Evolutionary conservation across 805 yeast genomes (phyloP), one percentile per base, ranked within the genome.

Genomic region (Wickerhamomyces tratensis): DNA sequence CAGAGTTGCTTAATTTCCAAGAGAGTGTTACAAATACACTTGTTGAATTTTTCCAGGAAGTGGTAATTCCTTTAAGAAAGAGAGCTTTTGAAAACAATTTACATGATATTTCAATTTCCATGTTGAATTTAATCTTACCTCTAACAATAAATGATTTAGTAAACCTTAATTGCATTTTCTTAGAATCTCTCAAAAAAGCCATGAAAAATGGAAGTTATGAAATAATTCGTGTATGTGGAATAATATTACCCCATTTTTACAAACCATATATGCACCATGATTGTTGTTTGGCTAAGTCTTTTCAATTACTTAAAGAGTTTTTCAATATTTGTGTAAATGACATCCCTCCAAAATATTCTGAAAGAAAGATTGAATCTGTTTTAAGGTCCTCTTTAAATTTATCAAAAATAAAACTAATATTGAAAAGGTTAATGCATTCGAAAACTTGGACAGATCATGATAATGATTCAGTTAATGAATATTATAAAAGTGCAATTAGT

Each of bases 101-200:
- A 6, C 66, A 72, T 5, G 69, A 69, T 10, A 57, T 76, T 36
- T 79, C 86, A 1, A 78, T 84, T 3, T 61, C 80, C 2, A 77
- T 78, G 49, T 68, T 89, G 33, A 89, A 91, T 59, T 70, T 78
- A 39, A 71, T 87, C 1, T 88, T 91, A 55, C 97, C 98, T 3
- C 97, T 97, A 1, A 91, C 98, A 0, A 83, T 91, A 15, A 97
- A 91, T 61, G 98, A 91, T 63, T 80, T 91, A 14, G 85, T 95
- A 10, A 71, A 97, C 54, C 81, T 91, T 35, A 89, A 89, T 56
- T 86, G 95, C 56, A 79, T 91, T 5, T 77, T 86, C 45, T 73
- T 84, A 47, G 94, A 84, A 50, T 77, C 93, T 25, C 62, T 91
- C 43, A 75, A 76, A 44, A 61, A 72, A 13, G 91, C 97, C 0